Conservation (phyloP, 2,329 filamentous ascomycete genomes). For the Cladophialophora chaetospira region DNA sequence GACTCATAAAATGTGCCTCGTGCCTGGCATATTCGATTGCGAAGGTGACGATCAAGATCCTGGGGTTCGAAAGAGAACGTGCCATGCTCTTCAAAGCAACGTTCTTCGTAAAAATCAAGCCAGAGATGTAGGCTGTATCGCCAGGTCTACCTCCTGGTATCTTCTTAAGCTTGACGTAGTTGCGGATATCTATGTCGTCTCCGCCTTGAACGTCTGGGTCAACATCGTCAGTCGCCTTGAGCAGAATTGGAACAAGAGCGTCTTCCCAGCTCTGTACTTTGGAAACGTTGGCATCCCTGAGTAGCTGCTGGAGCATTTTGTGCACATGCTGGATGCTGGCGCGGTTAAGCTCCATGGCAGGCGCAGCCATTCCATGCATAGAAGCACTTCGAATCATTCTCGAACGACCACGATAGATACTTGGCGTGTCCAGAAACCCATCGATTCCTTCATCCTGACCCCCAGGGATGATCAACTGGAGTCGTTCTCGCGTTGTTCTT, state of each 20-base stretch:
- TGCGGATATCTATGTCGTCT: constrained; percentile 94
- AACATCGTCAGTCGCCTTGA: constrained; percentile 91
- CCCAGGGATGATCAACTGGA: constrained; percentile 44
- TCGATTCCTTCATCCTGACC: constrained; percentile 43
- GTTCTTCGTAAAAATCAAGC: constrained; percentile 96
- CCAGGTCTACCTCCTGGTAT: constrained; percentile 86
- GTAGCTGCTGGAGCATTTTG: constrained; percentile 77
- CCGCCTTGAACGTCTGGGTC: constrained; percentile 86
- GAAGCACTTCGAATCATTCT: constrained; percentile 76
- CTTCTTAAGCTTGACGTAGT: constrained; percentile 97
- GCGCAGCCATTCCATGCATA: constrained; percentile 71
- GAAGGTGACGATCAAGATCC: constrained; percentile 91
- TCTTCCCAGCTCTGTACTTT: constrained; percentile 81
- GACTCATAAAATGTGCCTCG: constrained; percentile 93
- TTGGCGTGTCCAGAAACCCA: constrained; percentile 25
- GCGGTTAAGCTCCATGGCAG: constrained; percentile 80
- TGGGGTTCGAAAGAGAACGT: constrained; percentile 76
- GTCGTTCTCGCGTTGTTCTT: constrained; percentile 62
- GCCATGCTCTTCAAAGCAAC: constrained; percentile 95
- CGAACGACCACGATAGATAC: constrained; percentile 40
- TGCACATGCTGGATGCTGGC: constrained; percentile 87
- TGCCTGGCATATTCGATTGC: constrained; percentile 94
- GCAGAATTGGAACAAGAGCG: constrained; percentile 82
- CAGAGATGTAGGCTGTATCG: constrained; percentile 95
- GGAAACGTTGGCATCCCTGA: constrained; percentile 74